Evolutionary conservation across 2,329 filamentous ascomycete species (phyloP).

Genomic region (Trichoderma pleuroti): DNA sequence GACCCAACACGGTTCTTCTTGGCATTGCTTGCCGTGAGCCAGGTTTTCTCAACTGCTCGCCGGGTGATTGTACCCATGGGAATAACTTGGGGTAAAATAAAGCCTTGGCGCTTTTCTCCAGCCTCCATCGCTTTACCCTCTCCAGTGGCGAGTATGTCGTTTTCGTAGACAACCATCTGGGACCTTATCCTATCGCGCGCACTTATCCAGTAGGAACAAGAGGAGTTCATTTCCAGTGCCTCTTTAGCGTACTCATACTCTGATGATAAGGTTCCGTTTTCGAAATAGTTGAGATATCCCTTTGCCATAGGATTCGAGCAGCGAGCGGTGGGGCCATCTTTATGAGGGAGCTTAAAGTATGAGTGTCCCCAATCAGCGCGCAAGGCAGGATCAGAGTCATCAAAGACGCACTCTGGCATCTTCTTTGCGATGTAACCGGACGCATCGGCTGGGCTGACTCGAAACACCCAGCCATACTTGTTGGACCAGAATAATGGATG

Average conservation of each 20-base stretch:
- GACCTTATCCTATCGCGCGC: slow-evolving; percentile 87
- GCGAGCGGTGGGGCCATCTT: slow-evolving; percentile 81
- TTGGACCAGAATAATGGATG: slow-evolving; percentile 91
- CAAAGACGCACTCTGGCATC: slow-evolving; percentile 73
- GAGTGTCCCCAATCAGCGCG: slow-evolving; percentile 61
- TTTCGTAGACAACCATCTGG: slow-evolving; percentile 90
- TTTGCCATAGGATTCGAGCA: slow-evolving; percentile 90
- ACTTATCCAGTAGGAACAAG: slow-evolving; percentile 98
- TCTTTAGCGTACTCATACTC: slow-evolving; percentile 89
- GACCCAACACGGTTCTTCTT: slow-evolving; percentile 95
- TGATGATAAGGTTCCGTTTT: slow-evolving; percentile 81
- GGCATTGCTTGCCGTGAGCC: slow-evolving; percentile 96
- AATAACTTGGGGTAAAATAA: slow-evolving; percentile 91
- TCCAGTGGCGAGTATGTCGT: slow-evolving; percentile 44
- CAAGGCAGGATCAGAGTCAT: slow-evolving; percentile 65
- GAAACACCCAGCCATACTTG: slow-evolving; percentile 88
- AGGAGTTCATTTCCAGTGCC: slow-evolving; percentile 96
- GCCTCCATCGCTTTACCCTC: slow-evolving; percentile 15
- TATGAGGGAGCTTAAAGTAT: slow-evolving; percentile 95
- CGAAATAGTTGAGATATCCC: slow-evolving; percentile 84
- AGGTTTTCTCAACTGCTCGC: slow-evolving; percentile 93
- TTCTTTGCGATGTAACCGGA: slow-evolving; percentile 66
- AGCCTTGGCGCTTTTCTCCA: slow-evolving; percentile 50
- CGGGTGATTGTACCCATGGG: slow-evolving; percentile 98
- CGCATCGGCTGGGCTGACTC: slow-evolving; percentile 61